Evolutionary conservation across 1,284 basidiomycete species (phyloP).

Genomic region (Flammula alnicola): DNA sequence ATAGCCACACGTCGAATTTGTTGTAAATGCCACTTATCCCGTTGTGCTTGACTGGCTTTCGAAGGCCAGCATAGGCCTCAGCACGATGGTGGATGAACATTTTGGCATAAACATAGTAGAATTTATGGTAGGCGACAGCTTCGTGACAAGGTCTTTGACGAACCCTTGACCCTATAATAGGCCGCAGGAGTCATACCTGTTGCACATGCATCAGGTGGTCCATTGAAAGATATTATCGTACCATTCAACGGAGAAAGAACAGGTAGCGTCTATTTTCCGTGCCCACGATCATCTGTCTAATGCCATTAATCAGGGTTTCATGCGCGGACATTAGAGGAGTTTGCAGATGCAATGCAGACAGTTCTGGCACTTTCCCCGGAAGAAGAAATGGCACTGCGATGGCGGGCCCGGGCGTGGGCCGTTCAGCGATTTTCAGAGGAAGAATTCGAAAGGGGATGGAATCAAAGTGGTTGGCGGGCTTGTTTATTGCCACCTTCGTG

Average conservation of each 20-base stretch:
- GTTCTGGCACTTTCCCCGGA: constrained; percentile 63
- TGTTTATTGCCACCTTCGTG: constrained; percentile 27
- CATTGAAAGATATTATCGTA: constrained; percentile 89
- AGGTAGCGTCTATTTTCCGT: constrained; percentile 46
- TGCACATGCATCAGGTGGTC: constrained; percentile 92
- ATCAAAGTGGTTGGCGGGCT: constrained; percentile 60
- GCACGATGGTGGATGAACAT: constrained; percentile 99
- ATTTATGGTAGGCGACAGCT: constrained; percentile 76
- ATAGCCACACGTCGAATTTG: constrained; percentile 76
- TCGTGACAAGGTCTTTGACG: constrained; percentile 6
- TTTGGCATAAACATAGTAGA: constrained; percentile 99
- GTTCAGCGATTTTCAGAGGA: constrained; percentile 75
- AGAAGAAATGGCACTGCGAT: constrained; percentile 66
- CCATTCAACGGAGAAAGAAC: constrained; percentile 74
- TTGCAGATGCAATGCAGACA: constrained; percentile 71
- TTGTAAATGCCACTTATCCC: constrained; percentile 84
- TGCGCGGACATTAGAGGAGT: constrained; percentile 70
- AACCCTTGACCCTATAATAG: constrained; percentile 43
- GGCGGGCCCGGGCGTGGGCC: constrained; percentile 73
- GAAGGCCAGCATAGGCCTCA: constrained; percentile 82
- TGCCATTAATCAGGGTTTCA: constrained; percentile 72
- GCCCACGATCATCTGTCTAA: constrained; percentile 5
- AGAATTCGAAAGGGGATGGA: constrained; percentile 80
- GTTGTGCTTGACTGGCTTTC: constrained; percentile 74
- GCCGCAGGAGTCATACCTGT: constrained; percentile 94